Evolutionary conservation across 2,329 filamentous ascomycete species (phyloP).

Genomic region (Trichoderma sp.): DNA sequence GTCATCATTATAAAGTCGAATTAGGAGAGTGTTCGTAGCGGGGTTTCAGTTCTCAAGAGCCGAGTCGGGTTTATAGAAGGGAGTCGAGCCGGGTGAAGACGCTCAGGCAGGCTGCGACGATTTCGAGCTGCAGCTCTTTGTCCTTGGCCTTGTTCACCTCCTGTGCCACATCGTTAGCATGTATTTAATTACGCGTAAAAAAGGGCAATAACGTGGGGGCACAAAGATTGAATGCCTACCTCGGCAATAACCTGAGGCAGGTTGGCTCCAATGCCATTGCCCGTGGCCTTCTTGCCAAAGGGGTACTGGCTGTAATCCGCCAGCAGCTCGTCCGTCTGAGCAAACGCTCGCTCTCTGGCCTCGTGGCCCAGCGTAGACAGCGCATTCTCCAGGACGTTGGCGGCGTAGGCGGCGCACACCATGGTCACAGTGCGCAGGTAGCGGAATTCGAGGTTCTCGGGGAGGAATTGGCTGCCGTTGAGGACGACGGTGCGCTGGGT

Average conservation of each 20-base stretch:
- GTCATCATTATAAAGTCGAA: slow-evolving; percentile 18
- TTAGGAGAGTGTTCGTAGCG: slow-evolving; percentile 14
- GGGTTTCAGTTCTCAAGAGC: not conserved
- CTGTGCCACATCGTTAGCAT: slow-evolving; percentile 36
- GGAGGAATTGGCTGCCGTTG: slow-evolving; percentile 81
- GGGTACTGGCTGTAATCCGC: slow-evolving; percentile 98
- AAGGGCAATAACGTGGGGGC: not conserved
- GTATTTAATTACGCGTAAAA: not conserved
- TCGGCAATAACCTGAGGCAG: slow-evolving; percentile 83
- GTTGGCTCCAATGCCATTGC: slow-evolving; percentile 86
- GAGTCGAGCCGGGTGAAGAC: slow-evolving; percentile 98
- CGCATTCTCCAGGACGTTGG: slow-evolving; percentile 98
- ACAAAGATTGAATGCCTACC: slow-evolving; percentile 41
- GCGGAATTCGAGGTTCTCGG: slow-evolving; percentile 91
- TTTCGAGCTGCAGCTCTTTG: slow-evolving; percentile 94
- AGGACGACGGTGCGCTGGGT: slow-evolving; percentile 94
- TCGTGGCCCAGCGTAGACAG: slow-evolving; percentile 91
- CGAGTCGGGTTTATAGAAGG: slow-evolving; percentile 63
- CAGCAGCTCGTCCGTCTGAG: slow-evolving; percentile 92
- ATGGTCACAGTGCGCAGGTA: slow-evolving; percentile 90
- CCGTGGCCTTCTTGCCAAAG: slow-evolving; percentile 81
- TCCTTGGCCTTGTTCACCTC: slow-evolving; percentile 87
- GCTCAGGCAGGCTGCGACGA: slow-evolving; percentile 92
- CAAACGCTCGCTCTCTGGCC: slow-evolving; percentile 89
- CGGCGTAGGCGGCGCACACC: slow-evolving; percentile 97